Evolutionary conservation across 2,329 filamentous ascomycete genomes (phyloP), one percentile per base, ranked within the genome.

Genomic region (Alternaria angustiovoidea): DNA sequence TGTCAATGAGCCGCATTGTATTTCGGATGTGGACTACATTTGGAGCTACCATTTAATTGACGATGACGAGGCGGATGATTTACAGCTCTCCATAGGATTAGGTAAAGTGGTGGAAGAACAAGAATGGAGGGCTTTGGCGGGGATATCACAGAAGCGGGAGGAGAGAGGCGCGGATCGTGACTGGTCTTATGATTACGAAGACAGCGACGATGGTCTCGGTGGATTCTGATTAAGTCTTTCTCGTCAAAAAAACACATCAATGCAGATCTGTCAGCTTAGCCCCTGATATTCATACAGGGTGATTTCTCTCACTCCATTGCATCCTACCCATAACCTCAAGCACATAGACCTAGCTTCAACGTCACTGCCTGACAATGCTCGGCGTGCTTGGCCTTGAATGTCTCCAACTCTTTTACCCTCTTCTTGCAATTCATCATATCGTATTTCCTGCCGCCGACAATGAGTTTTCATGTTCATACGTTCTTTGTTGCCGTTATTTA

Each of bases 11-110:
- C 74, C 74, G 2, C 73, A 75, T 49, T 51, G 41, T n/a, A 51
- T 74, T 2, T 68, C 68, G 12, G 74, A 76, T 53, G 61, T 75
- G 28, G 68, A 66, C 26, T 75, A 72, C 38, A 34, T 44, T 0
- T 76, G 73, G 70, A 73, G 61, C 4, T 73, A 76, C 32, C 68
- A 74, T 36, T 49, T 39, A 24, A 55, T 73, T 9, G 62, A 69
- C 1, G 64, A 66, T 18, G 57, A 56, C 2, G 62, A 64, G 7
- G 55, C 65, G 1, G 69, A 70, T 2, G 51, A 51, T 6, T 43
- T 66, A 38, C 72, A 75, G 47, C 62, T 76, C 2, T 71, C 72
- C 12, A 71, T 76, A 47, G 73, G 74, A 0, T 39, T 76, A 12
- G 73, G 73, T 1, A 69, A 67, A 44, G 32, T 54, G 2, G n/a